These are phyloP conservation scores for Oryza rufipogon DNA, from an alignment of 176 grass and related monocot species.

Conservation along the genomic window DNA sequence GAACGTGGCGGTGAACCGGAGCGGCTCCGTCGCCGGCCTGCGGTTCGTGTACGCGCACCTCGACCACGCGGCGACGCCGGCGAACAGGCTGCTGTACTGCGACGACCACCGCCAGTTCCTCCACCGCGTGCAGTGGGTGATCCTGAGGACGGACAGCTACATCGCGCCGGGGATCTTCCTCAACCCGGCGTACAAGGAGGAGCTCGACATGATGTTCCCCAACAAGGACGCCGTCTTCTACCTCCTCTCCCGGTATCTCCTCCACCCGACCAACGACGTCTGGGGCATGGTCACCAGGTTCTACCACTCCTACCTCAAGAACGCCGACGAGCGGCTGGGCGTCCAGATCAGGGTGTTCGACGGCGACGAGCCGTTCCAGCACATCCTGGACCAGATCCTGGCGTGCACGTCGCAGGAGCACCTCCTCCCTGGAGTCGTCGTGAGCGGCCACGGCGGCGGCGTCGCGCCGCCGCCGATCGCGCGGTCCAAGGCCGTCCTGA, in stretches of 20 bases:
- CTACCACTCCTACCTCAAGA: conserved; percentile 42
- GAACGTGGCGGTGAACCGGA: conserved; percentile 24
- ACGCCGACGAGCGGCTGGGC: conserved; percentile 35
- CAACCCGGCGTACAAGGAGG: conserved; percentile 29
- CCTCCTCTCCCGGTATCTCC: conserved; percentile 46
- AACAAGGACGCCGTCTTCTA: conserved; percentile 49
- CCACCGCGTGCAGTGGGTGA: conserved; percentile 35
- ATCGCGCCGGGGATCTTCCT: conserved; percentile 37
- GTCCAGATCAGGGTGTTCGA: conserved; percentile 41
- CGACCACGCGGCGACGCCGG: neutral
- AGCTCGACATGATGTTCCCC: conserved; percentile 38
- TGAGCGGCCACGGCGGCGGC: neutral
- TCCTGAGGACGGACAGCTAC: conserved; percentile 50
- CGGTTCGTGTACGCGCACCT: conserved; percentile 37
- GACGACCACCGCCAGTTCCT: conserved; percentile 42
- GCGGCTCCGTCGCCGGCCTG: conserved; percentile 5
- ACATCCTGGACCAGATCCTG: conserved; percentile 44
- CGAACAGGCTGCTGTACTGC: conserved; percentile 43
- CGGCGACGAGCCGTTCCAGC: conserved; percentile 3
- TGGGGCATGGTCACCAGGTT: conserved; percentile 54
- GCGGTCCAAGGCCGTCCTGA: conserved; percentile 31
- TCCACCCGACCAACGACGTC: conserved; percentile 43
- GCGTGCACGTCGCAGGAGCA: conserved; percentile 40
- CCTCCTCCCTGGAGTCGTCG: conserved; percentile 26
- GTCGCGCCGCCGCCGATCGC: neutral